phyloP scores from a whole-genome alignment of 345 rosid species.

The Eutrema japonicum region DNA sequence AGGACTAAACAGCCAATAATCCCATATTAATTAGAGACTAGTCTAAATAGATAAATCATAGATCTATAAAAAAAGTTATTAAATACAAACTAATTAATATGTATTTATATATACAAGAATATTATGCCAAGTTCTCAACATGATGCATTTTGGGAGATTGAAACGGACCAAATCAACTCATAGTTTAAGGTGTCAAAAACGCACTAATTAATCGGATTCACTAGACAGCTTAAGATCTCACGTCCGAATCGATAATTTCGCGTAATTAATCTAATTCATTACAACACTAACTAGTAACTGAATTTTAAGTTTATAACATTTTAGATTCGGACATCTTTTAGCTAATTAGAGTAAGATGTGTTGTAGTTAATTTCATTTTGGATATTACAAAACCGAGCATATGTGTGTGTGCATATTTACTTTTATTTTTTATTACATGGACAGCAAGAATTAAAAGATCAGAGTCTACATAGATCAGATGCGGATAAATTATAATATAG shows the following conservation, averaged over 20 bases:
- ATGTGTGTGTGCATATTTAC: background rate
- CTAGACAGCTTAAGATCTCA: constrained; percentile 1
- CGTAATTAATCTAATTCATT: background rate
- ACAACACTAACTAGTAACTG: background rate
- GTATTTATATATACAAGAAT: background rate
- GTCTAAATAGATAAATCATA: background rate
- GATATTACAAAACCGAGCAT: constrained; percentile 1
- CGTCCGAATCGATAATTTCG: background rate
- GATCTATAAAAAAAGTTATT: background rate
- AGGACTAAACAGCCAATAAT: no score
- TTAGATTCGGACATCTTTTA: background rate
- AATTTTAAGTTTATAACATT: background rate
- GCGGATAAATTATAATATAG: constrained; percentile 25
- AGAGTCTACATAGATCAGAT: constrained; percentile 33
- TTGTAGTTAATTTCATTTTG: background rate
- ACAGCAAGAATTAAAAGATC: constrained; percentile 2
- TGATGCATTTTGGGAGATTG: constrained; percentile 2
- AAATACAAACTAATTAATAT: background rate
- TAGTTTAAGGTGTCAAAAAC: background rate
- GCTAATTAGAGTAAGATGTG: background rate
- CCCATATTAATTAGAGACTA: background rate
- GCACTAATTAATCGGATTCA: constrained; percentile 7
- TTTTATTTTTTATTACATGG: background rate
- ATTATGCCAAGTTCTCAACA: constrained; percentile 13
- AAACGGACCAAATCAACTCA: constrained; percentile 20